Base-by-base conservation (phyloP, 177 flowering plant genomes). In the Vitis hybrid region DNA sequence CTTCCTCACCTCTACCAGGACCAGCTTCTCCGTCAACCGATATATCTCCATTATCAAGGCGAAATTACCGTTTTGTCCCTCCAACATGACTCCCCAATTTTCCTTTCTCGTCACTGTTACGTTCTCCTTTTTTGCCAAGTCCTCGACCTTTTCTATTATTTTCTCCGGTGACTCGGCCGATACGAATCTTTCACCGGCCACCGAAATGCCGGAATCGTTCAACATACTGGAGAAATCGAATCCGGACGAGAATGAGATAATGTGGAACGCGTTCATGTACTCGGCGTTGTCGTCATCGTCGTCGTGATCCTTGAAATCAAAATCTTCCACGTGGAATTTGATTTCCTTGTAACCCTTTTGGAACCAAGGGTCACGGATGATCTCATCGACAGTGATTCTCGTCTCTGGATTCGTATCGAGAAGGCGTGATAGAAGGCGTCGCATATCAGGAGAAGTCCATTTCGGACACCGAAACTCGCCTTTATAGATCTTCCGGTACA, bases 391-490 rank as follows among this genome's bases (percentile, higher is more conserved):
- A 50, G 87, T 83, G 67, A 85, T 83, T 66, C 90, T 71, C 2
- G 86, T 81, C n/a, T 63, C 70, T 11, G 92, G 90, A 66, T 88
- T 82, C 49, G 84, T 59, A 55, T 88, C 90, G 1, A 88, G 82
- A 1, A 88, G 76, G 0, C 89, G 86, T 4, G 76, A 66, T 1
- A 88, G 52, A 3, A 88, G 64, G 3, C 75, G 72, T 48, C 69
- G 71, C 11, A 88, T 73, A 52, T 85, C 92, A 11, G 86, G 87
- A 0, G 92, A 85, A 14, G 80, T 82, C 88, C 87, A 86, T 64
- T 74, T 84, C 9, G 92, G 92, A 71, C 79, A 86, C 65, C 88
- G 83, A 58, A 78, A 88, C 18, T 85, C 81, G 30, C 90, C 92
- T 50, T 67, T 80, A 65, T 81, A 82, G 56, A 88, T 88, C 67